Evolutionary conservation across 225 moss, liverwort and hornwort genomes (phyloP), one percentile per base, ranked within the genome.

Genomic region (Ulota crispa): DNA sequence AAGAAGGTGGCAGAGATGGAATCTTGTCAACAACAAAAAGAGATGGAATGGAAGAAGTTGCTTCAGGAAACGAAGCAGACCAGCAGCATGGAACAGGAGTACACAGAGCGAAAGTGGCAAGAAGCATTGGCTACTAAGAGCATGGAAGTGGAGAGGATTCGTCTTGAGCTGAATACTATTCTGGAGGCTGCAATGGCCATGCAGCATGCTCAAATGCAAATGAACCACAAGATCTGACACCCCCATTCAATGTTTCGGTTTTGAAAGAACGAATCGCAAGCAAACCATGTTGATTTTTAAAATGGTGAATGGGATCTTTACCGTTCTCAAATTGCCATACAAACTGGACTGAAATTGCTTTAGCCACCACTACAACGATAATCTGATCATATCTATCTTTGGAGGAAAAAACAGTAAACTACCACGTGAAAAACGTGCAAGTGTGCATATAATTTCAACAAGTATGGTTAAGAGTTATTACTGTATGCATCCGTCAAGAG

Each of bases 1-100:
- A 88, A 77, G 56, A 91, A 85, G 84, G 83, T 91, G 66, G 83
- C 84, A n/a, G 88, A 88, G 65, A 85, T 91, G 86, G 90, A 88
- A 84, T 77, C 72, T 61, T 86, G 86, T 37, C 90, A 88, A 78
- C 86, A 88, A 27, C 86, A 85, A 15, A 91, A 86, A 69, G 86
- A 88, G 84, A 80, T 77, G 83, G 86, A 91, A 75, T 91, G 90
- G 90, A 88, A 86, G 30, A 82, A 83, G 62, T 52, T 91, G 21
- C 80, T 91, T 34, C 75, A 88, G 37, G 88, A 86, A 71, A 86
- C 83, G 0, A 85, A 78, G 82, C 80, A 84, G 78, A 70, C 78
- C 1, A 84, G 86, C 61, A 77, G 68, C 59, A 69, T 61, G 47
- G 88, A 86, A 63, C 83, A 88, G 41, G 86, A 86, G 10, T 70